Percentiles rank a stretch among this genome's conserved stretches.
Evolutionary conservation across 768 basidiomycete species (phyloP).

Genomic region (Inosperma sp.): DNA sequence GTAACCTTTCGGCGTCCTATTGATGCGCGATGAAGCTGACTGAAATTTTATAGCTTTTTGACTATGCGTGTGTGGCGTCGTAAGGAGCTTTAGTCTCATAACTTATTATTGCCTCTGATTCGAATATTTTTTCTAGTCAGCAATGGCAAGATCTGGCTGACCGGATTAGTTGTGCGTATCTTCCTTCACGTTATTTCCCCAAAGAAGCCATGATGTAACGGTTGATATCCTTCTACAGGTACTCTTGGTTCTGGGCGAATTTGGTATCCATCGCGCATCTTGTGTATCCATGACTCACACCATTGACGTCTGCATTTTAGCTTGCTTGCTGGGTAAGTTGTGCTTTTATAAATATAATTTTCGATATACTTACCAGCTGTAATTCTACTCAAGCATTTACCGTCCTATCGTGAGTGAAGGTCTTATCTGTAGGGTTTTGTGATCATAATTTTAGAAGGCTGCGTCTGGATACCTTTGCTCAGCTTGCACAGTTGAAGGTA

Average conservation of each 20-base stretch:
- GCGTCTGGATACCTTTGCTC: conserved; percentile 29
- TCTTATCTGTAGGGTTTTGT: not conserved
- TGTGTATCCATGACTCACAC: not conserved
- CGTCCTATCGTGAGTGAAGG: conserved; percentile 31
- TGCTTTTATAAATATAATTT: not conserved
- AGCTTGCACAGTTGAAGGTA: conserved; percentile 36
- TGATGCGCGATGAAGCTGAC: too few species aligned
- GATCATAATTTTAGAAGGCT: conserved; percentile 17
- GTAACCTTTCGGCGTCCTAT: not conserved
- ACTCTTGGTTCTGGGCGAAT: conserved; percentile 23
- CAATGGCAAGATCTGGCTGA: conserved; percentile 21
- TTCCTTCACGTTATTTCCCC: not conserved
- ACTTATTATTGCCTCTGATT: not conserved
- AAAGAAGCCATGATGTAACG: not conserved
- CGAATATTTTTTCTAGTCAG: conserved; percentile 21
- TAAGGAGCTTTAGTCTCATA: conserved; percentile 12
- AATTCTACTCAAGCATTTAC: conserved; percentile 29
- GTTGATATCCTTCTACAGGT: conserved; percentile 9
- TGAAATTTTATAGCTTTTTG: conserved; percentile 21
- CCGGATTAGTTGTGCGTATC: conserved; percentile 17
- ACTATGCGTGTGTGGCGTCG: conserved; percentile 27
- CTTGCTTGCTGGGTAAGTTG: conserved; percentile 18
- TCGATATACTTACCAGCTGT: not conserved
- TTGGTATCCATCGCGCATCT: conserved; percentile 16
- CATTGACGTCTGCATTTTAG: conserved; percentile 15